Percentiles rank a stretch among this genome's conserved stretches.
phyloP scores from a whole-genome alignment of 306 rosid species.

The Pueraria montana region DNA sequence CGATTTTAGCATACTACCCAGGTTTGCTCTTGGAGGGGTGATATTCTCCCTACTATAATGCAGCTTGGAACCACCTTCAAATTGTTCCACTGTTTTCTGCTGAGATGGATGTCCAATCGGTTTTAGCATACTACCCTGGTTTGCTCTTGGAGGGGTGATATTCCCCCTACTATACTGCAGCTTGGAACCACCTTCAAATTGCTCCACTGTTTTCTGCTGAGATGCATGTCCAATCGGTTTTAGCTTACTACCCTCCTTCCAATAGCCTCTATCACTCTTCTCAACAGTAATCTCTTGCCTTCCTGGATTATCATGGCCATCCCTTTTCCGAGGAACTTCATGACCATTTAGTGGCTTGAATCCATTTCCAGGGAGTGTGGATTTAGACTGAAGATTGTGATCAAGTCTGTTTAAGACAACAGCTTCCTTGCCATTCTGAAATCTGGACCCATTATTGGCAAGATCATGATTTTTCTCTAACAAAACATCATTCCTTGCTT shows the following conservation, averaged over 20 bases:
- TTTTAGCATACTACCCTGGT: slow-evolving; percentile 53
- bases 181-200: slow-evolving; percentile 53
- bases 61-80: slow-evolving; percentile 53
- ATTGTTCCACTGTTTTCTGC: slow-evolving; percentile 53
- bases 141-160: slow-evolving; percentile 46
- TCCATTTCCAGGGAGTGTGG: slow-evolving; percentile 50
- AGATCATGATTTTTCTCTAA: slow-evolving; percentile 46
- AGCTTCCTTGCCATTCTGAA: slow-evolving; percentile 54
- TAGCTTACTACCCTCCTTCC: slow-evolving; percentile 52
- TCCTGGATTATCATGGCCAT: slow-evolving; percentile 52
- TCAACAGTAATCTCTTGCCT: slow-evolving; percentile 52
- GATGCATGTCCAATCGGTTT: slow-evolving; percentile 63
- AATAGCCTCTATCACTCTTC: slow-evolving; percentile 59
- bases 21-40: slow-evolving; percentile 50
- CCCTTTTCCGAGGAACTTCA: slow-evolving; percentile 56
- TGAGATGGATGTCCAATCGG: slow-evolving; percentile 60
- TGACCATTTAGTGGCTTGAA: slow-evolving; percentile 52
- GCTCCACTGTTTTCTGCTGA: slow-evolving; percentile 56
- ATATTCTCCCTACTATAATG: slow-evolving; percentile 51
- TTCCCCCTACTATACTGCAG: slow-evolving; percentile 53
- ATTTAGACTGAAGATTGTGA: slow-evolving; percentile 56
- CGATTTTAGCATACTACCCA: slow-evolving; percentile 54
- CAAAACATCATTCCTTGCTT: slow-evolving; percentile 55
- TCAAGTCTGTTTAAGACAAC: slow-evolving; percentile 57
- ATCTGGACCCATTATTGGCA: slow-evolving; percentile 45